Conservation (phyloP, 2,329 filamentous ascomycete species). For the Peltaster fructicola region DNA sequence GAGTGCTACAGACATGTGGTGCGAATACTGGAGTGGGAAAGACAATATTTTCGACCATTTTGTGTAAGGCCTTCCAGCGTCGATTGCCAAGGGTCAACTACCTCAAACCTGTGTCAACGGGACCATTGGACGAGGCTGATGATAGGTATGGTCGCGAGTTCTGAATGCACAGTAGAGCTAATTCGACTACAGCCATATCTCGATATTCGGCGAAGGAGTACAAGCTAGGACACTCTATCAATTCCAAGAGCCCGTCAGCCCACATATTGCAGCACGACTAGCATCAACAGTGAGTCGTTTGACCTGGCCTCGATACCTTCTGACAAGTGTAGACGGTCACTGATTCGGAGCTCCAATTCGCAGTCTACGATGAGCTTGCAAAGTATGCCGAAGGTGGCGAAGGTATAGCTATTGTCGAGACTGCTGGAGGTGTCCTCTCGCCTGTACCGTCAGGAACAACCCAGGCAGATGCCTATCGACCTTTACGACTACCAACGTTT, state of each 20-base stretch:
- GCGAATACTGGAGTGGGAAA: conserved; percentile 77
- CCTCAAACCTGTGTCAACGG: conserved; percentile 70
- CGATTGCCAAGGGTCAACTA: conserved; percentile 40
- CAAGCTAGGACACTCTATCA: conserved; percentile 49
- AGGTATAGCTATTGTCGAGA: conserved; percentile 58
- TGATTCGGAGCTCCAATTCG: conserved; percentile 20
- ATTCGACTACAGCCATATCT: conserved; percentile 40
- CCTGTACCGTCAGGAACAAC: conserved; percentile 58
- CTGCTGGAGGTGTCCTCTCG: conserved; percentile 66
- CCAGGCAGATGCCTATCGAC: conserved; percentile 61
- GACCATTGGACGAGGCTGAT: conserved; percentile 51
- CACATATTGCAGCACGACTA: conserved; percentile 54
- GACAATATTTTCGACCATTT: conserved; percentile 58
- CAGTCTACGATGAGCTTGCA: conserved; percentile 24
- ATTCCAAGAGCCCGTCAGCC: conserved; percentile 58
- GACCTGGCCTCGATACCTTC: not conserved
- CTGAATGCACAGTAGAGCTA: not conserved
- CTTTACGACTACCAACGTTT: conserved; percentile 54
- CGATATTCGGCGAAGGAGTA: conserved; percentile 37
- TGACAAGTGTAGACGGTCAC: conserved; percentile 7
- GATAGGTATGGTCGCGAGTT: conserved; percentile 33
- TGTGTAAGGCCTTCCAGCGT: conserved; percentile 44
- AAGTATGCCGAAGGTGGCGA: conserved; percentile 25
- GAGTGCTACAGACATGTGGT: conserved; percentile 59
- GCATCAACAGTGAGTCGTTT: conserved; percentile 1